These are phyloP conservation scores for Priceomyces carsonii DNA, from an alignment of 805 yeast genomes.

Conservation along the genomic window DNA sequence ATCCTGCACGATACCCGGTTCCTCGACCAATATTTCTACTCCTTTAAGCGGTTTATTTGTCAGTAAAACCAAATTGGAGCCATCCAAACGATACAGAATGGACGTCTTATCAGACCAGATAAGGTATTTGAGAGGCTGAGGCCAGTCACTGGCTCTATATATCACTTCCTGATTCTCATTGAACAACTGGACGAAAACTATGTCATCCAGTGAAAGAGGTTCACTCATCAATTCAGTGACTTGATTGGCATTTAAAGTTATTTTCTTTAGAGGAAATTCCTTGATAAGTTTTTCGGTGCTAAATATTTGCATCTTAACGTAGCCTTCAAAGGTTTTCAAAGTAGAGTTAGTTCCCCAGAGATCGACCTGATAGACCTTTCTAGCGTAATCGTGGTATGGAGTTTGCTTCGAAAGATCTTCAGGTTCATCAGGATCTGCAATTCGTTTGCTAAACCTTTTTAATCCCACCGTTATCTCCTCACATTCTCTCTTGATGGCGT, in stretches of 20 bases:
- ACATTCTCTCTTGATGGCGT: slow-evolving; percentile 47
- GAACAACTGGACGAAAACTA: slow-evolving; percentile 16
- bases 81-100: background rate
- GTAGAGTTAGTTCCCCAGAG: slow-evolving; percentile 44
- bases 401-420: slow-evolving; percentile 10
- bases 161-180: slow-evolving; percentile 17
- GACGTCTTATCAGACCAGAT: slow-evolving; percentile 5
- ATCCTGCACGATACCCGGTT: slow-evolving; percentile 29
- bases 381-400: slow-evolving; percentile 26
- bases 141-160: slow-evolving; percentile 47
- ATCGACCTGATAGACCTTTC: slow-evolving; percentile 27
- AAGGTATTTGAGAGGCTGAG: slow-evolving; percentile 47
- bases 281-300: too few relatives aligned
- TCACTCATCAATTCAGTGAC: slow-evolving; percentile 28
- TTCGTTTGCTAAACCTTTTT: slow-evolving; percentile 20
- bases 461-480: slow-evolving; percentile 34
- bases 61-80: slow-evolving; percentile 11
- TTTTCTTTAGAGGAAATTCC: background rate
- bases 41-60: slow-evolving; percentile 46
- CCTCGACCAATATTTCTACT: slow-evolving; percentile 31
- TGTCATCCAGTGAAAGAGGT: slow-evolving; percentile 11
- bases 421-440: background rate
- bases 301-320: slow-evolving; percentile 26
- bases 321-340: slow-evolving; percentile 16
- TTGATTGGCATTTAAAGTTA: slow-evolving; percentile 21